A percentile compares a stretch with the other conserved stretches of the same genome.
Conservation (phyloP, 352 stramenopile genomes). For the Peronospora belbahrii region DNA sequence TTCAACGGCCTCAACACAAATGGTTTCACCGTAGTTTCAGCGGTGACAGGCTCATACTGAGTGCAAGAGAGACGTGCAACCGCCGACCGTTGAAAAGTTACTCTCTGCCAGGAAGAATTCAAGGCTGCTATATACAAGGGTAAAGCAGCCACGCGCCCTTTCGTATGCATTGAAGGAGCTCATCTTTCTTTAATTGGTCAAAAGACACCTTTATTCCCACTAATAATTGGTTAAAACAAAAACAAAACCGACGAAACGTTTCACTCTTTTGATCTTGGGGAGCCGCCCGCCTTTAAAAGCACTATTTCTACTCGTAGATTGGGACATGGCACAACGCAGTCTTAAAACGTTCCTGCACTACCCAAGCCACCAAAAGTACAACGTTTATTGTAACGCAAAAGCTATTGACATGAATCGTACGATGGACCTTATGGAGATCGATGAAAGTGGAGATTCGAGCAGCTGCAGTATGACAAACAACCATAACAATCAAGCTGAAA, state of each 20-base stretch:
- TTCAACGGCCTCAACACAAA: slow-evolving; percentile 11
- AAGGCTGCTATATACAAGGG: too few relatives aligned
- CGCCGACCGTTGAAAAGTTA: slow-evolving; percentile 18
- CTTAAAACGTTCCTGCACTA: slow-evolving; percentile 24
- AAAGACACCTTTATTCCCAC: background rate
- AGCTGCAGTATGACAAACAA: too few relatives aligned
- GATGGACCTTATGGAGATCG: slow-evolving; percentile 60
- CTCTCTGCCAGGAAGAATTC: slow-evolving; percentile 21
- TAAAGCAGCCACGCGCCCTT: slow-evolving; percentile 15
- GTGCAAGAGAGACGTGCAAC: slow-evolving; percentile 17
- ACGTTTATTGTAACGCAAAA: slow-evolving; percentile 11
- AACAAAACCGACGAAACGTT: slow-evolving; percentile 30
- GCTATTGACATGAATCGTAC: slow-evolving; percentile 52
- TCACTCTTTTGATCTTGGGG: slow-evolving; percentile 30
- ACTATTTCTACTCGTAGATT: slow-evolving; percentile 3
- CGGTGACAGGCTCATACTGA: slow-evolving; percentile 6
- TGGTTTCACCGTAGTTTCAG: slow-evolving; percentile 25
- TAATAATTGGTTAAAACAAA: slow-evolving; percentile 9
- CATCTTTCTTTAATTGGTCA: slow-evolving; percentile 6
- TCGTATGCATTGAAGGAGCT: slow-evolving; percentile 19
- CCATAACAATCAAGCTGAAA: slow-evolving; percentile 38
- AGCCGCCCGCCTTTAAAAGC: slow-evolving; percentile 11
- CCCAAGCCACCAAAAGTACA: slow-evolving; percentile 17
- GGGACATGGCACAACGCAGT: slow-evolving; percentile 26
- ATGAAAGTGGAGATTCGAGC: slow-evolving; percentile 7